A percentile compares a stretch with the other conserved stretches of the same genome.
Evolutionary conservation across 1,284 basidiomycete species (phyloP).

Genomic region (Coniferiporia sulphurascens): DNA sequence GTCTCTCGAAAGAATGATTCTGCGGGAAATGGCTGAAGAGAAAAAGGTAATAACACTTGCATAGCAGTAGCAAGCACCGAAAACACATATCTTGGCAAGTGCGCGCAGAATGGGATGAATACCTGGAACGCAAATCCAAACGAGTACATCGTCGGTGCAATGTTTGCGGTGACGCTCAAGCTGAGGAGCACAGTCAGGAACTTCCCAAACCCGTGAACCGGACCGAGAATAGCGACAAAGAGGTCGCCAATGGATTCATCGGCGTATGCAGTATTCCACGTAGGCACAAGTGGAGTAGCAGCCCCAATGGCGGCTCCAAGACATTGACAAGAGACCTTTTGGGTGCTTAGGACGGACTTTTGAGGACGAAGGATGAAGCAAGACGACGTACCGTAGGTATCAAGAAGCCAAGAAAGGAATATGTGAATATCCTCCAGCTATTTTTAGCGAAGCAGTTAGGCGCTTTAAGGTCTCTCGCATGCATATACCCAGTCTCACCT

Average conservation of each 20-base stretch:
- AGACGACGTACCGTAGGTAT: conserved; percentile 44
- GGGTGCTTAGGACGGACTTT: conserved; percentile 9
- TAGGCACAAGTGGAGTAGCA: conserved; percentile 48
- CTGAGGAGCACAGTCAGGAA: conserved; percentile 45
- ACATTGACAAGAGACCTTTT: conserved; percentile 47
- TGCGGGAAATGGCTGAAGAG: background rate
- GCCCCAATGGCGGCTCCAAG: conserved; percentile 63
- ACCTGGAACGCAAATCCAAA: conserved; percentile 73
- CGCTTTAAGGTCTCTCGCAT: conserved; percentile 2
- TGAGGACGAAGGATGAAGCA: background rate
- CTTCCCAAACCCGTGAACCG: conserved; percentile 53
- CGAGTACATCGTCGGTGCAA: conserved; percentile 74
- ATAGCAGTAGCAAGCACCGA: conserved; percentile 70
- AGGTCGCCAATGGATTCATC: conserved; percentile 52
- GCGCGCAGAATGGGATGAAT: conserved; percentile 46
- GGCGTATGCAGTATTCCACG: conserved; percentile 54
- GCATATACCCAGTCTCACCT: conserved; percentile 30
- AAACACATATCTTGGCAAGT: conserved; percentile 70
- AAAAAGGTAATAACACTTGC: conserved; percentile 29
- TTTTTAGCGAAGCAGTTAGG: conserved; percentile 13
- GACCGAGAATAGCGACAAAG: conserved; percentile 48
- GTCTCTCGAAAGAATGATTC: too few relatives aligned
- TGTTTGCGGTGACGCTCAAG: conserved; percentile 46
- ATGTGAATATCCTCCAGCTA: conserved; percentile 52
- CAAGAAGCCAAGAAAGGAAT: conserved; percentile 63